Conservation (phyloP, 306 rosid species). For the Cucurbita ficifolia region DNA sequence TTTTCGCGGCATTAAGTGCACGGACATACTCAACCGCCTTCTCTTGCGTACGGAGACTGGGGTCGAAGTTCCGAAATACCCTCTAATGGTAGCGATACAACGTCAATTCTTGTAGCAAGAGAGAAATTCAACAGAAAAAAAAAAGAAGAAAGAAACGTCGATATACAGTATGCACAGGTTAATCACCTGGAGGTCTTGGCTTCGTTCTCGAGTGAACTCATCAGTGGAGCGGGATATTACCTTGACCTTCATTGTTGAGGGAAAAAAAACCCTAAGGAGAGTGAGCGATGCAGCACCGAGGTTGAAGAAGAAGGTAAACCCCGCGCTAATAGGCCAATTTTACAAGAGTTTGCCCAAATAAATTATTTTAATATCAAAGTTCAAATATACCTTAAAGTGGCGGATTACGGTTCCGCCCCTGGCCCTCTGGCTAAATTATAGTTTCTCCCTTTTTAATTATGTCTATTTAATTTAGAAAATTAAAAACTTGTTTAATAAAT, state of each 20-base stretch:
- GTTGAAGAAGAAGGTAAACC: neutral
- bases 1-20: slow-evolving; percentile 76
- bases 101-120: neutral
- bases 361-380: too few relatives aligned
- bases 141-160: too few relatives aligned
- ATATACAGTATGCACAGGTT: neutral
- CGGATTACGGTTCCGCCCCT: neutral
- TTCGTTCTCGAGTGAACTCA: slow-evolving; percentile 80
- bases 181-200: slow-evolving; percentile 81
- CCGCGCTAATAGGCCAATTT: neutral
- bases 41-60: slow-evolving; percentile 68
- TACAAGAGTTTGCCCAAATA: too few relatives aligned
- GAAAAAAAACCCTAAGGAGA: neutral
- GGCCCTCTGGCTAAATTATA: too few relatives aligned
- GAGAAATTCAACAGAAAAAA: neutral
- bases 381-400: too few relatives aligned
- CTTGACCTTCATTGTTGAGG: slow-evolving; percentile 51
- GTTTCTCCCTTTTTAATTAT: too few relatives aligned
- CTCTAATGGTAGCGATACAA: slow-evolving; percentile 29
- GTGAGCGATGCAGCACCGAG: neutral
- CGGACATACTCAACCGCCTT: slow-evolving; percentile 86
- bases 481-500: too few relatives aligned
- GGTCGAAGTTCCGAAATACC: slow-evolving; percentile 76
- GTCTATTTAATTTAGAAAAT: too few relatives aligned
- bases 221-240: slow-evolving; percentile 75